A percentile compares a stretch with the other conserved stretches of the same genome.
phyloP scores from a whole-genome alignment of 2,329 filamentous ascomycete species.

The Aspergillus novofumigatus region DNA sequence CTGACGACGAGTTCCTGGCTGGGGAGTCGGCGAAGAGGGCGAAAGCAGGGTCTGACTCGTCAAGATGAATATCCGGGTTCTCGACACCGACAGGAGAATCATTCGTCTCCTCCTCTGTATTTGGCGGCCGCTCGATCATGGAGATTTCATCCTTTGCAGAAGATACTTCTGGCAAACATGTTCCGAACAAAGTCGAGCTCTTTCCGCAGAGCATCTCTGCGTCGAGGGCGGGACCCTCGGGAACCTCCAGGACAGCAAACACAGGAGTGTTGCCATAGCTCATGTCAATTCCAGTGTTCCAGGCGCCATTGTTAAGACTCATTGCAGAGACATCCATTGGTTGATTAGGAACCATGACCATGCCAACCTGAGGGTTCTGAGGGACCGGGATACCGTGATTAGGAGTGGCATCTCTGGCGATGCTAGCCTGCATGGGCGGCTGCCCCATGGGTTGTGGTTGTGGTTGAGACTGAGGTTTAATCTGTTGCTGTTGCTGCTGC shows the following conservation, averaged over 20 bases:
- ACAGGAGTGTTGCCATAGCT: constrained; percentile 43
- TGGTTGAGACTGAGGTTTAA: constrained; percentile 37
- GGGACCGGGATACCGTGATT: constrained; percentile 55
- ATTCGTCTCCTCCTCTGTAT: constrained; percentile 12
- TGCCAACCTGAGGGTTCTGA: constrained; percentile 62
- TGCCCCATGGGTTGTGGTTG: constrained; percentile 39
- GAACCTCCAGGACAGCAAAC: constrained; percentile 69
- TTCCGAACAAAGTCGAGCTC: constrained; percentile 52
- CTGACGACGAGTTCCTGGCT: constrained; percentile 26
- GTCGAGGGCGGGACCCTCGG: constrained; percentile 60
- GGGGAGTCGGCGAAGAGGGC: constrained; percentile 50
- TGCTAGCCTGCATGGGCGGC: constrained; percentile 43
- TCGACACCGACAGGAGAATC: constrained; percentile 18
- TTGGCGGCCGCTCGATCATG: constrained; percentile 40
- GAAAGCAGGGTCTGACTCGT: constrained; percentile 49
- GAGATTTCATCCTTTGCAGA: constrained; percentile 49
- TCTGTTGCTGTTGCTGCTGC: constrained; percentile 30
- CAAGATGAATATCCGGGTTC: constrained; percentile 48
- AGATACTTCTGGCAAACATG: constrained; percentile 30
- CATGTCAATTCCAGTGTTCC: constrained; percentile 45
- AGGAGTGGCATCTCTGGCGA: constrained; percentile 64
- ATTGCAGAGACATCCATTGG: constrained; percentile 70
- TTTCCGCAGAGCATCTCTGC: constrained; percentile 67
- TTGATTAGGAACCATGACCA: constrained; percentile 80
- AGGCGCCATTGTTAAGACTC: constrained; percentile 48